Evolutionary conservation across 2,329 filamentous ascomycete genomes (phyloP).

Genomic region (Neofusicoccum umdonicola): DNA sequence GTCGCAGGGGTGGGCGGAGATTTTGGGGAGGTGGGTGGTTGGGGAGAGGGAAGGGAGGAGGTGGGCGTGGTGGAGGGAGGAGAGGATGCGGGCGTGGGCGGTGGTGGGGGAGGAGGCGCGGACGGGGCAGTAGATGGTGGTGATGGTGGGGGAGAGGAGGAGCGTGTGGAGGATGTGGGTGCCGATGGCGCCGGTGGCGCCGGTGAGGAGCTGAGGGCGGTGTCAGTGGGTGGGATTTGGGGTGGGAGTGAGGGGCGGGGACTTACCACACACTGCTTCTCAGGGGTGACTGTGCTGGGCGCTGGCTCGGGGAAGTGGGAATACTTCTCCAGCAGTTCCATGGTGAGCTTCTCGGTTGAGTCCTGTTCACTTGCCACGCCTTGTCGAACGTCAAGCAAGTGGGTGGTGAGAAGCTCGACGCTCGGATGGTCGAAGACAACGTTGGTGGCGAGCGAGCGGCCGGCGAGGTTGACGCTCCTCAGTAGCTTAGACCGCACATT

Average conservation of each 20-base stretch:
- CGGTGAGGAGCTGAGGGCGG: conserved; percentile 51
- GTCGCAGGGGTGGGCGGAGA: conserved; percentile 35
- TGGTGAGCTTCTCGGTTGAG: conserved; percentile 40
- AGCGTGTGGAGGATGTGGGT: conserved; percentile 50
- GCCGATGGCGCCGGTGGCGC: conserved; percentile 63
- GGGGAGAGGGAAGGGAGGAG: conserved; percentile 29
- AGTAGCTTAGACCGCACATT: conserved; percentile 54
- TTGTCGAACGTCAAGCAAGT: conserved; percentile 39
- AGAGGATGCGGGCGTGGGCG: conserved; percentile 28
- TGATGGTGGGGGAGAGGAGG: conserved; percentile 23
- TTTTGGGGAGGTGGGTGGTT: conserved; percentile 20
- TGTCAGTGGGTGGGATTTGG: not conserved
- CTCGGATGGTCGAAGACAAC: conserved; percentile 57
- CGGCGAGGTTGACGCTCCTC: conserved; percentile 48
- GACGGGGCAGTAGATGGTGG: conserved; percentile 51
- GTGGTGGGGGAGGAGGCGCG: conserved; percentile 32
- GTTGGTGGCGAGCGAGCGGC: conserved; percentile 48
- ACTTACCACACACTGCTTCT: conserved; percentile 19
- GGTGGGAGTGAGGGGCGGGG: not conserved
- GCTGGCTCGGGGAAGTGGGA: conserved; percentile 29
- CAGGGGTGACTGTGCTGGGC: not conserved
- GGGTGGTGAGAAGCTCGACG: conserved; percentile 41
- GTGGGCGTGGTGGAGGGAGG: conserved; percentile 32
- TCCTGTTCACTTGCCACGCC: conserved; percentile 31
- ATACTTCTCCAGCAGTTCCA: conserved; percentile 42